Base-by-base conservation (phyloP, 1,139 yeast genomes). In the Blastobotrys ciferrii region DNA sequence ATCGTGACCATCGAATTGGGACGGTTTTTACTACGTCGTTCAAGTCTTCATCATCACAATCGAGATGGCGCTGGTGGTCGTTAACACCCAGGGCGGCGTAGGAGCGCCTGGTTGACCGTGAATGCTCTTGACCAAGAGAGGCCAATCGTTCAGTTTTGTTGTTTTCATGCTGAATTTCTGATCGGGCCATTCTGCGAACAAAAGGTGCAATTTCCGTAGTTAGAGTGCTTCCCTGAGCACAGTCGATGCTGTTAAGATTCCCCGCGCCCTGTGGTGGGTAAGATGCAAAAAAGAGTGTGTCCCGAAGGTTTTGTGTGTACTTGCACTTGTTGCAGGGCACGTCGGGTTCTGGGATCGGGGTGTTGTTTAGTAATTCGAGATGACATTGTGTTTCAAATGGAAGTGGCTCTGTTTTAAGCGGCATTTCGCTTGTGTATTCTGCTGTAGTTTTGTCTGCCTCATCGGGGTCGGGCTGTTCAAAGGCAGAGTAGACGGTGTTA, bases 161-260 rank as follows among this genome's bases (percentile, higher is more conserved):
- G 40, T 32, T 32, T 25, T 48, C 51, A 1, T 61, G 53, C 9
- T 35, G 39, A 12, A 35, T 36, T 32, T 64, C 68, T 3, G 52
- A 47, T 14, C 57, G 49, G 2, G 66, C 69, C 55, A 66, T 63
- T 1, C 45, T 44, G 4, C 70, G 56, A 19, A 59, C 51, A 43
- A 50, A 58, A 2, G 70, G 70, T 1, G 58, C 56, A 9, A 64
- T 45, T 31, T 66, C 68, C 2, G 55, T 30, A 4, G 54, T 54
- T 38, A 59, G 41, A 6, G 42, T 46, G 9, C 46, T 42, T 2
- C 48, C 49, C n/a, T 53, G 48, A 6, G 40, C 19, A 15, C 53
- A 42, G 32, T 59, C 62, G 35, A 58, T 52, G 19, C 49, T 39
- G 32, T 51, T 51, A 32, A 50, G 47, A 11, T 46, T 40, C 2